Percentiles rank a stretch among this genome's conserved stretches.
Evolutionary conservation across 2,329 filamentous ascomycete species (phyloP).

Genomic region (Nigrograna mackinnonii): DNA sequence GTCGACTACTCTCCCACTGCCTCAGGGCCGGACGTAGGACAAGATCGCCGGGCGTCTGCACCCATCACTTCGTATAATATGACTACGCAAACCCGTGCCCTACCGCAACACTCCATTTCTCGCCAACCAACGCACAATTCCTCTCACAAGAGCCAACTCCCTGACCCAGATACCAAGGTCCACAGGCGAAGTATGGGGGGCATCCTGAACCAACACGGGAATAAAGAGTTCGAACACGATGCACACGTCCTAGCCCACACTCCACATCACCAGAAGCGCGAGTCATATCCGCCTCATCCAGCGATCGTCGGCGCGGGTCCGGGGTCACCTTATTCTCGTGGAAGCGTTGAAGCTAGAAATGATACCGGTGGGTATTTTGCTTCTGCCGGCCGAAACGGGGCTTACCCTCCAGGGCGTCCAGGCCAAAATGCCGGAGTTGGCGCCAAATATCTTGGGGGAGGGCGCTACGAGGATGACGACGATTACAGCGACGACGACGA

Average conservation of each 20-base stretch:
- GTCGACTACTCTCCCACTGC: not conserved
- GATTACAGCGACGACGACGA: conserved; percentile 31
- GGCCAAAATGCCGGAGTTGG: conserved; percentile 26
- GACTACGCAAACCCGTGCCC: conserved; percentile 1
- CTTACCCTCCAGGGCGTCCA: not conserved
- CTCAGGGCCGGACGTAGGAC: conserved; percentile 3
- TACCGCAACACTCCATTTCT: conserved; percentile 19
- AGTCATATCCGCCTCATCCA: conserved; percentile 38
- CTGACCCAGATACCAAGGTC: conserved; percentile 23
- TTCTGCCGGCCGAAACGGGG: conserved; percentile 22
- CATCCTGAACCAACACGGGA: conserved; percentile 34
- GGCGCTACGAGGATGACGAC: conserved; percentile 33
- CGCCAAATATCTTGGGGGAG: conserved; percentile 29
- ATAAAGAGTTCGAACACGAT: conserved; percentile 30
- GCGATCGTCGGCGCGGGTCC: conserved; percentile 40
- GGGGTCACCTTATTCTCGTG: conserved; percentile 31
- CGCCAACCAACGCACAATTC: conserved; percentile 35
- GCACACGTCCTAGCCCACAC: conserved; percentile 32
- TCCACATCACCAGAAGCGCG: conserved; percentile 24
- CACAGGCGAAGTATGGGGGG: conserved; percentile 35
- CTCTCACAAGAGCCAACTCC: conserved; percentile 38
- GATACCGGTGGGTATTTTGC: conserved; percentile 35
- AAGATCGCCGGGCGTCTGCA: conserved; percentile 31
- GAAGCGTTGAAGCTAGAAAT: conserved; percentile 31
- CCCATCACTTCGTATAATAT: conserved; percentile 17